Evolutionary conservation across 371 early-diverging fungal species (phyloP), one percentile per base, ranked within the genome.

Genomic region (Mucor racemosus): DNA sequence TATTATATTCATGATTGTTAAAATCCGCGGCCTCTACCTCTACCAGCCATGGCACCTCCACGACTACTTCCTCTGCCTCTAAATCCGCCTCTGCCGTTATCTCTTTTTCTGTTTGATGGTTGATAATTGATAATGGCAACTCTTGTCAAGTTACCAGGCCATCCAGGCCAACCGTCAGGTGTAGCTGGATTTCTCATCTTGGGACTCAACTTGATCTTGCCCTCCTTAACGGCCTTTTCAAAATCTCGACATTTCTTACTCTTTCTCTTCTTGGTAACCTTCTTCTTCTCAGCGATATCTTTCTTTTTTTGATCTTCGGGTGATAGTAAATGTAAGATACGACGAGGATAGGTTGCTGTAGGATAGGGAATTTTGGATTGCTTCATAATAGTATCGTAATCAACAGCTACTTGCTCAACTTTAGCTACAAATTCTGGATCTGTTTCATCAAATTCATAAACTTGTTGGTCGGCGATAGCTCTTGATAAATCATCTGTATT

Each of bases 141-240:
- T 1, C 46, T 61, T 11, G 73, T 82, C 1, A 66, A 58, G n/a
- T 63, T 39, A n/a, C 83, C 80, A n/a, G 83, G 83, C 78, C 78
- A 82, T 17, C 83, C 83, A 17, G 83, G 80, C 83, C 83, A 82
- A 1, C 80, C 83, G 19, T 72, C 72, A 36, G 74, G 73, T 26
- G 72, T 72, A 10, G 39, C 57, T 14, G 73, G 70, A 60, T 82
- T 58, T 64, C 80, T 73, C 78, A 79, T 82, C 26, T 73, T 75
- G 13, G 78, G 74, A 14, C 67, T 31, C 21, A 67, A 15, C 15
- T 62, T 26, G 11, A 76, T 75, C 6, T 69, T 66, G 19, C 77
- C 77, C 56, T 70, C 69, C 56, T 66, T 66, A 3, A 79, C 71
- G 26, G 76, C 76, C 38, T 78, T 79, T 48, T 79, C 71, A 60